These are phyloP conservation scores for Solanum tarapatanum DNA, from an alignment of 257 asterid genomes.

Conservation along the genomic window DNA sequence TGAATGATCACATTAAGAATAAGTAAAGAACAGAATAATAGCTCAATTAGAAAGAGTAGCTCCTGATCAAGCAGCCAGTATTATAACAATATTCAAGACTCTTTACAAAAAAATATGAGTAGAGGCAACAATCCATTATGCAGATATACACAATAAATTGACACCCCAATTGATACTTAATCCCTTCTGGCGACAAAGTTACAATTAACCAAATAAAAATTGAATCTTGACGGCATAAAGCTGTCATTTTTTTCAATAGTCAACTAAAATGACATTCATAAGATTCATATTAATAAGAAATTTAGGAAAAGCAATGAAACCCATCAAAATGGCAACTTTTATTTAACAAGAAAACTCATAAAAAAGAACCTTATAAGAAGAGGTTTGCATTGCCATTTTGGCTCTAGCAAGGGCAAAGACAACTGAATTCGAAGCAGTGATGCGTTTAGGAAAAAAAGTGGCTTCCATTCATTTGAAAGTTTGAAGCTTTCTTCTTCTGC, in stretches of 20 bases:
- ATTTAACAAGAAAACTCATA: neutral
- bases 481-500: neutral
- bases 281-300: neutral
- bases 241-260: neutral
- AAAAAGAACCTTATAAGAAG: conserved; percentile 47
- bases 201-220: neutral
- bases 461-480: conserved; percentile 20
- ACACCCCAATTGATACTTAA: neutral
- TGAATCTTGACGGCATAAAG: neutral
- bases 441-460: conserved; percentile 21
- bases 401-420: conserved; percentile 17
- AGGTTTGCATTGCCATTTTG: conserved; percentile 54
- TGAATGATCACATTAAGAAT: neutral
- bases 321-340: neutral
- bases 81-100: neutral
- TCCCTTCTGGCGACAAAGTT: neutral
- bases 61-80: neutral
- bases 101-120: neutral
- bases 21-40: neutral
- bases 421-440: conserved; percentile 10
- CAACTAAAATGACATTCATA: neutral
- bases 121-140: neutral
- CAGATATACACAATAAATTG: neutral
- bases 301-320: neutral
- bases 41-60: neutral